Evolutionary conservation across 352 stramenopile genomes (phyloP).

Genomic region (Phytophthora gonapodyides): DNA sequence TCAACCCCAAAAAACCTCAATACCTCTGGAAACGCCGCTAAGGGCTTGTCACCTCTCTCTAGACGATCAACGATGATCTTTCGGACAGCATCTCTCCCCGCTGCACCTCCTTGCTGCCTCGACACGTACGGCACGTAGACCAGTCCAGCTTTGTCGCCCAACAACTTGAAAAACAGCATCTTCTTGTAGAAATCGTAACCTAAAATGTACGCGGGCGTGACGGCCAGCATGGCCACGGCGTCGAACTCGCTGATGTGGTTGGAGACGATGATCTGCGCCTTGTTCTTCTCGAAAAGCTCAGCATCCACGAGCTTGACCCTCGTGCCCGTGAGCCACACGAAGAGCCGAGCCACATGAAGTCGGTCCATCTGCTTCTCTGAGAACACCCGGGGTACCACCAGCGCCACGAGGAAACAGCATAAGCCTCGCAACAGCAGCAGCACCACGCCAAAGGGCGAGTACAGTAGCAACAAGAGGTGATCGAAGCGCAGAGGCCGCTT

Average conservation of each 20-base stretch:
- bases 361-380: slow-evolving; percentile 55
- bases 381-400: slow-evolving; percentile 49
- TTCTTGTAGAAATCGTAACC: slow-evolving; percentile 89
- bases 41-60: slow-evolving; percentile 47
- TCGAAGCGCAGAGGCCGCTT: slow-evolving; percentile 46
- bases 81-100: slow-evolving; percentile 55
- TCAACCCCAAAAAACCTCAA: not conserved
- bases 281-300: slow-evolving; percentile 38
- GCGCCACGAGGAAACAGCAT: slow-evolving; percentile 45
- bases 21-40: slow-evolving; percentile 68
- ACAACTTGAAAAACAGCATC: slow-evolving; percentile 69
- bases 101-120: slow-evolving; percentile 51
- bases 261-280: slow-evolving; percentile 56
- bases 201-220: slow-evolving; percentile 60
- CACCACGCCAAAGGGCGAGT: slow-evolving; percentile 57
- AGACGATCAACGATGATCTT: slow-evolving; percentile 72
- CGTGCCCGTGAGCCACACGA: slow-evolving; percentile 52
- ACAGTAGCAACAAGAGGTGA: slow-evolving; percentile 60
- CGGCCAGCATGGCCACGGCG: slow-evolving; percentile 53
- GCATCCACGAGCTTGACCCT: slow-evolving; percentile 46
- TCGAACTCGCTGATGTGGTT: slow-evolving; percentile 86
- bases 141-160: slow-evolving; percentile 63
- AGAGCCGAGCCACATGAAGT: slow-evolving; percentile 43
- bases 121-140: slow-evolving; percentile 77
- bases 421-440: slow-evolving; percentile 48